Base-by-base conservation (phyloP, 192 early-diverging fungal genomes). In the Diversispora eburnea region DNA sequence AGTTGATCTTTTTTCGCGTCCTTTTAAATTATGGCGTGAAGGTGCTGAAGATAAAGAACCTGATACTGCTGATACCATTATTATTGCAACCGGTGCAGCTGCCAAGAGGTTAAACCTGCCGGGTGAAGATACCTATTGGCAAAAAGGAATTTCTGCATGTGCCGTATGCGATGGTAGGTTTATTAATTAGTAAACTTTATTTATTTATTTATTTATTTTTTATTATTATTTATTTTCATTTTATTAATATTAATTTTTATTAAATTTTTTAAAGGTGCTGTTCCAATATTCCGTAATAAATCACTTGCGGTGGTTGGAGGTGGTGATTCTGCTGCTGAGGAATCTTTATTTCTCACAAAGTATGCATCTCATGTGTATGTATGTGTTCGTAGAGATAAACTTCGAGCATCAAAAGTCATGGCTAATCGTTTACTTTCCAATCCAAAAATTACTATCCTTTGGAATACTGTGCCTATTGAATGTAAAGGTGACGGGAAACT, bases 31-130 rank as follows among this genome's bases (percentile, higher is more conserved):
- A 75, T 95, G 92, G 93, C 82, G 84, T 76, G 95, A 98, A 82
- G 89, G 87, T 47, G 79, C 80, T 48, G 95, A 96, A 75, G 80
- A 85, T 66, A 76, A 87, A 19, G 89, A 87, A 19, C 76, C 88
- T 77, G 85, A 94, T 65, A 89, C 91, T 9, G 89, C 93, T 47
- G 90, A 95, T 77, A 80, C 93, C 20, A 78, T 99, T 59, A 90
- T 98, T 60, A 89, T 98, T 59, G 94, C 97, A 61, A 99, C 97
- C n/a, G 97, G 97, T 71, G 96, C 97, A 17, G 96, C 95, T n/a
- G 97, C 97, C 66, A 96, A 94, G 84, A 87, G 97, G 65, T 85
- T 95, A 81, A 19, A 86, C 79, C 92, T 98, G 69, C 84, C 87
- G 46, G 96, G 96, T 68, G 96, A 98, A 77, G 96, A 96, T 56